Percentiles rank a stretch among this genome's conserved stretches.
phyloP scores from a whole-genome alignment of 345 rosid species.

The rapeseed (Brassica napus) region Da-Ae NC_063445.1:57959001-57959500 shows the following conservation, averaged over 20 bases:
- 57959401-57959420: too few species aligned
- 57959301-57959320: not conserved
- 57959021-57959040: not conserved
- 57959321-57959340: too few species aligned
- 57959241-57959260: not conserved
- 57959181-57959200: not conserved
- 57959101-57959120: constrained; percentile 12
- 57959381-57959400: too few species aligned
- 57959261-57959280: not conserved
- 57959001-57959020: not conserved
- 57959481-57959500: too few species aligned
- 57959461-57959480: too few species aligned
- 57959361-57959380: too few species aligned
- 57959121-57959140: not conserved
- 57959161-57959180: not conserved
- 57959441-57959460: too few species aligned
- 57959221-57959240: constrained; percentile 5
- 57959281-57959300: not conserved
- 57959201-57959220: not conserved
- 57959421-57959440: too few species aligned
- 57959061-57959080: not conserved
- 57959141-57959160: constrained; percentile 8
- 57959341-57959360: too few species aligned
- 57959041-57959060: not conserved
- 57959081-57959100: not conserved